phyloP scores from a whole-genome alignment of 2,329 filamentous ascomycete genomes.

The Phialophora verrucosa region DNA sequence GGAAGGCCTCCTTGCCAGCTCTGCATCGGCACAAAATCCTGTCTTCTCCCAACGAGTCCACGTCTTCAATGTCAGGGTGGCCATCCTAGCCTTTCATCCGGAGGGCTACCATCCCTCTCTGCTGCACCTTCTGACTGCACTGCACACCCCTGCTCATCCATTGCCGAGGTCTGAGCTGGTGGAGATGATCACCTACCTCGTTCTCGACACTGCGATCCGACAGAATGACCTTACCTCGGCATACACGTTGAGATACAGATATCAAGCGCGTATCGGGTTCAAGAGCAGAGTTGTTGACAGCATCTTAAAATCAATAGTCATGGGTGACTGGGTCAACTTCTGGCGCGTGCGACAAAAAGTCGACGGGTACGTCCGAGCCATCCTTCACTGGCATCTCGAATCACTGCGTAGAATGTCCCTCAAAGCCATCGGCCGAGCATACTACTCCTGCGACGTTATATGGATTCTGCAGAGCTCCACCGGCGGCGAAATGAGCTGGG shows the following conservation, averaged over 20 bases:
- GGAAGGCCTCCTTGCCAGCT: slow-evolving; percentile 77
- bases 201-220: slow-evolving; percentile 88
- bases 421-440: slow-evolving; percentile 84
- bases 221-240: slow-evolving; percentile 76
- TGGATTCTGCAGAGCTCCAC: slow-evolving; percentile 63
- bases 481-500: slow-evolving; percentile 64
- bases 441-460: slow-evolving; percentile 78
- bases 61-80: slow-evolving; percentile 85
- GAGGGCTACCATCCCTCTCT: slow-evolving; percentile 91
- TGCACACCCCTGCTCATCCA: slow-evolving; percentile 69
- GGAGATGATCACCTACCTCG: slow-evolving; percentile 79
- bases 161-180: slow-evolving; percentile 74
- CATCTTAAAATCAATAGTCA: slow-evolving; percentile 72
- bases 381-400: slow-evolving; percentile 82
- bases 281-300: slow-evolving; percentile 71
- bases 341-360: slow-evolving; percentile 72
- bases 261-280: slow-evolving; percentile 60
- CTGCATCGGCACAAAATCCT: slow-evolving; percentile 73
- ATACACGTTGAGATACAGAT: slow-evolving; percentile 65
- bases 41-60: slow-evolving; percentile 84
- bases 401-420: slow-evolving; percentile 76
- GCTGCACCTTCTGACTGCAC: slow-evolving; percentile 72
- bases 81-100: slow-evolving; percentile 78
- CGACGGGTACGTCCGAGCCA: slow-evolving; percentile 76
- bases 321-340: slow-evolving; percentile 83